Evolutionary conservation across 2,329 filamentous ascomycete species (phyloP).

Genomic region (Aspergillus spinulosporus): DNA sequence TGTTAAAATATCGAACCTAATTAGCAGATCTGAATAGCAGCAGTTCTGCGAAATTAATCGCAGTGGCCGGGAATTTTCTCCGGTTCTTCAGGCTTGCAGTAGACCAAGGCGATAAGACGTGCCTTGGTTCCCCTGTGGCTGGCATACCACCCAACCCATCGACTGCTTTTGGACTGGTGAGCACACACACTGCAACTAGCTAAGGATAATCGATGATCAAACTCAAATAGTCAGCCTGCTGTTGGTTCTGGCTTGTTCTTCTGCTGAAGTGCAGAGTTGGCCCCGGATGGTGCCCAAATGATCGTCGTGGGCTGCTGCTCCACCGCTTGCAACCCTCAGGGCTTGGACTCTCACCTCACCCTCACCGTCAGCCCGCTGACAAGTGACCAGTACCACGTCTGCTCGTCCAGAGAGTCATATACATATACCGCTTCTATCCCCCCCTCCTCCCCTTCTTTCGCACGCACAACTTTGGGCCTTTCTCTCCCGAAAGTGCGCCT

Average conservation of each 20-base stretch:
- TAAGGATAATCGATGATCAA: not conserved
- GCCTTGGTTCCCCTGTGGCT: not conserved
- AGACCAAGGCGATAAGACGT: not conserved
- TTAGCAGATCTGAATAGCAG: not conserved
- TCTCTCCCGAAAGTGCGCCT: slow-evolving; percentile 4
- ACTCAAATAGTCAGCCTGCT: not conserved
- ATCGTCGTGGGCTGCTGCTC: not conserved
- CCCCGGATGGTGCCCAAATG: not conserved
- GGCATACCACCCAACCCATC: not conserved
- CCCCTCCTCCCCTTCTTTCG: not conserved
- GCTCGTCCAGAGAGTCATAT: not conserved
- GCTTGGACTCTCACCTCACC: not conserved
- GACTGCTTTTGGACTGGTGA: not conserved
- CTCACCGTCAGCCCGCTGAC: not conserved
- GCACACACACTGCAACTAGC: not conserved
- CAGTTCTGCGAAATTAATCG: not conserved
- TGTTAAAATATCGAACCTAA: not conserved
- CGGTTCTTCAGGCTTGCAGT: not conserved
- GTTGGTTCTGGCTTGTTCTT: not conserved
- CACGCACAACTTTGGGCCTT: not conserved
- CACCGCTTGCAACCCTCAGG: not conserved
- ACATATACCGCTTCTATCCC: not conserved
- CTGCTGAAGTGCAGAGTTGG: not conserved
- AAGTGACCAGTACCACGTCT: not conserved
- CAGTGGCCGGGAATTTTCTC: not conserved